A percentile compares a stretch with the other conserved stretches of the same genome.
phyloP scores from a whole-genome alignment of 108 stramenopile species.

The Craspedostauros australis region DNA sequence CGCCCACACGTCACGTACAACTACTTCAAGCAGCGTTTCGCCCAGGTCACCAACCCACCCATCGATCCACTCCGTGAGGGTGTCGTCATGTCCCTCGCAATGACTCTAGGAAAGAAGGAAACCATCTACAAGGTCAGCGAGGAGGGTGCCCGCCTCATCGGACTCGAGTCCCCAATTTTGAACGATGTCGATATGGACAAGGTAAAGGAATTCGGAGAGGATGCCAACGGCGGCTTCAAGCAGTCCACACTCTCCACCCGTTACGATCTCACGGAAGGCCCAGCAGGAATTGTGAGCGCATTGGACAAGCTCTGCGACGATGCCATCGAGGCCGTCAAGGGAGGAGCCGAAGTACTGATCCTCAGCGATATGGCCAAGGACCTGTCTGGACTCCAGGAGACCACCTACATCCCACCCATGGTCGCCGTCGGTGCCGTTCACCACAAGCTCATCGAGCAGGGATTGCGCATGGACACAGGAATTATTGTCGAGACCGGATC shows the following conservation, averaged over 20 bases:
- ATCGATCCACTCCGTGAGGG: slow-evolving; percentile 97
- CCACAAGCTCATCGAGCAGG: slow-evolving; percentile 89
- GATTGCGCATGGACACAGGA: slow-evolving; percentile 88
- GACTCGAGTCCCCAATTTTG: slow-evolving; percentile 75
- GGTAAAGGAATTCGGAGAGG: slow-evolving; percentile 40
- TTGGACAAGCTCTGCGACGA: slow-evolving; percentile 79
- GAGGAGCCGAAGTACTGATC: slow-evolving; percentile 84
- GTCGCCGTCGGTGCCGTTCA: slow-evolving; percentile 95
- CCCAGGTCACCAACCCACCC: slow-evolving; percentile 97
- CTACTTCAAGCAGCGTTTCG: slow-evolving; percentile 97
- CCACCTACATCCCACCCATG: slow-evolving; percentile 88
- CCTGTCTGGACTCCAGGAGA: slow-evolving; percentile 47
- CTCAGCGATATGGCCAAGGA: slow-evolving; percentile 80
- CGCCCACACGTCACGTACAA: slow-evolving; percentile 88
- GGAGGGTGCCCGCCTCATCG: slow-evolving; percentile 77
- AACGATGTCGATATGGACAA: slow-evolving; percentile 68
- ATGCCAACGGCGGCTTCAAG: slow-evolving; percentile 75
- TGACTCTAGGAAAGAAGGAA: slow-evolving; percentile 92
- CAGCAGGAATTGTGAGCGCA: slow-evolving; percentile 74
- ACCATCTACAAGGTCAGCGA: slow-evolving; percentile 90
- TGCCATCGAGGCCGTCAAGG: slow-evolving; percentile 76
- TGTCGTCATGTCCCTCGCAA: slow-evolving; percentile 93
- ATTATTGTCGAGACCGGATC: slow-evolving; percentile 90
- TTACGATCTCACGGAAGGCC: slow-evolving; percentile 73
- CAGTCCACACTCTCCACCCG: slow-evolving; percentile 79